Base-by-base conservation (phyloP, 257 asterid species). In the Solanum pennellii region DNA sequence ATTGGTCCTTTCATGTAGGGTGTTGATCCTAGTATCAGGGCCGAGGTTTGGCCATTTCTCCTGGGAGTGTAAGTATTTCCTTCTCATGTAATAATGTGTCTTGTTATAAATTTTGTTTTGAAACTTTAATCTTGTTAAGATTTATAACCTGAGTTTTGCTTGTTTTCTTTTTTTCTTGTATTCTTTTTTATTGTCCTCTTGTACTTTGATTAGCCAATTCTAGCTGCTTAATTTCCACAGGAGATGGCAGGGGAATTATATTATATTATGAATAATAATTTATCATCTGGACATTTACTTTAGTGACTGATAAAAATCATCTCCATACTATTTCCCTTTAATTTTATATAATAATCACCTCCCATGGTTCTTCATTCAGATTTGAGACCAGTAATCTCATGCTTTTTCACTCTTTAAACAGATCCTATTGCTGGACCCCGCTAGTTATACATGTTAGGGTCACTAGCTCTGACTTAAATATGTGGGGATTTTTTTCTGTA, bases 31-130 rank as follows among this genome's bases (percentile, higher is more conserved):
- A 92, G 93, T 91, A 96, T 96, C 86, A 91, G 98, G 90, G 94
- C 93, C 62, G 98, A 94, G 91, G 98, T 94, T 82, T 95, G 99
- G 98, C 98, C 99, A 66, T 95, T 96, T 89, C 99, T 96, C 41
- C 98, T 96, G 37, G 99, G 98, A 93, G 98, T 94, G 99, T 95
- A 94, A 94, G 98, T 91, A 88, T 86, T 82, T 87, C 87, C 87
- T 74, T 80, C 69, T 47, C 29, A 18, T 29, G 85, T 82, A 82
- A 49, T 49, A 82, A 5, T 18, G 21, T 56, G 21, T 56, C 25
- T 56, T 56, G 25, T 20, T 56, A 7, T 20, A 20, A 56, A 3
- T 3, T 56, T 20, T 56, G 12, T 56, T 56, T 56, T 56, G 65
- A 56, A 56, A 56, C 65, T 56, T 56, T 20, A 31, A 18, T 52